Base-by-base conservation (phyloP, 2,329 filamentous ascomycete genomes). In the Drechmeria coniospora region DNA sequence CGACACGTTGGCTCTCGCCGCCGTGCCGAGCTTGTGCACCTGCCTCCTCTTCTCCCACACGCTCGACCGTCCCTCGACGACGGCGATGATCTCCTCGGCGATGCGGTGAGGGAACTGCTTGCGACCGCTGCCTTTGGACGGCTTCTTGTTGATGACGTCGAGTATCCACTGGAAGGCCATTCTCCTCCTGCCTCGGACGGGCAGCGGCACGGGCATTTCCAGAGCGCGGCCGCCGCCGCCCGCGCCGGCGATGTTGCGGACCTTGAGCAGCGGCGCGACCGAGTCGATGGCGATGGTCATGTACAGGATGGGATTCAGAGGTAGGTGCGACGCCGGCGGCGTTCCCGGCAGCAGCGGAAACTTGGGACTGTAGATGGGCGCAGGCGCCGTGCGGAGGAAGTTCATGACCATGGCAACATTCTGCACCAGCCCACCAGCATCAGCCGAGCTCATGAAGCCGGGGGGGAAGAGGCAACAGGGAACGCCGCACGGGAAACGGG, bases 231-330 rank as follows among this genome's bases (percentile, higher is more conserved):
- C 90, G 60, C 90, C 90, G 55, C 87, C 87, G 1, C 79, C 81
- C 20, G 79, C 70, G 40, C 83, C 84, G 44, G 73, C 73, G 42
- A 83, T 68, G 35, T 68, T 68, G 30, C 74, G 71, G 46, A 98
- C 75, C 39, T 79, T 77, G 45, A 98, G 62, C 11, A 98, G 67
- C 8, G 90, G 90, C 2, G 86, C 82, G 15, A 98, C 78, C 8
- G 82, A 92, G 63, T 98, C 90, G 44, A 98, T 75, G 18, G 86
- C 84, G 18, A 92, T 66, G 9, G 79, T 82, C 26, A 98, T 74
- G 59, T 95, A 98, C 30, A 81, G 68, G 30, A 92, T 66, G 2
- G 90, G 90, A 53, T 94, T 81, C 18, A 93, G 71, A 3, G 90
- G 84, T 8, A 98, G 76, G 42, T 87, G 76, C 4, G 68, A 61